These are phyloP conservation scores for Lignosus rhinocerotis DNA, from an alignment of 1,284 basidiomycete genomes.

Conservation along the genomic window DNA sequence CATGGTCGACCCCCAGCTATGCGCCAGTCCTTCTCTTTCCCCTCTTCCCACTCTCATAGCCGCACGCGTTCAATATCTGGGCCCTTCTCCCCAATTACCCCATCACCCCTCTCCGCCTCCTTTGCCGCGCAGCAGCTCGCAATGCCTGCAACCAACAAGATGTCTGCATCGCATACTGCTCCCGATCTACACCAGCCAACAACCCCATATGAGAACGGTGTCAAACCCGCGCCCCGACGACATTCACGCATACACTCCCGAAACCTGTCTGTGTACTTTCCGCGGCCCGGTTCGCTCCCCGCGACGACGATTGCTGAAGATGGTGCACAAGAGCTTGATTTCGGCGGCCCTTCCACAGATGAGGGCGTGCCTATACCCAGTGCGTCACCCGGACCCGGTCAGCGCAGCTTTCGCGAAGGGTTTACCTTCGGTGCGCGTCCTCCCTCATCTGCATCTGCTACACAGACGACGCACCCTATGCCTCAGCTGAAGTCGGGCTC, in stretches of 20 bases:
- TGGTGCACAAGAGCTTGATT: conserved; percentile 54
- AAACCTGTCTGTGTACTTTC: conserved; percentile 90
- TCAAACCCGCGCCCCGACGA: conserved; percentile 39
- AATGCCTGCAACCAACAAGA: conserved; percentile 23
- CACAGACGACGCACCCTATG: conserved; percentile 27
- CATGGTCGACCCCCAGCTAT: conserved; percentile 37
- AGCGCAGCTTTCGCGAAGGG: conserved; percentile 48
- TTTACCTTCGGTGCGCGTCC: conserved; percentile 66
- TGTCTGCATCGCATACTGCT: conserved; percentile 25
- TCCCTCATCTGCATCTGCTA: conserved; percentile 28
- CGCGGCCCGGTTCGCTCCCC: conserved; percentile 70
- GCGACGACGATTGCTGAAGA: conserved; percentile 67
- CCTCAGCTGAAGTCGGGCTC: conserved; percentile 18
- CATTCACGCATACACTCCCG: conserved; percentile 85
- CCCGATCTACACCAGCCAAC: conserved; percentile 23
- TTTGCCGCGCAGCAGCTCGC: conserved; percentile 38
- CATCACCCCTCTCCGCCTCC: conserved; percentile 51
- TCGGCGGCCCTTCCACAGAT: conserved; percentile 40
- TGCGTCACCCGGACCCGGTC: conserved; percentile 38
- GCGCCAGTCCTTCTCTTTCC: conserved; percentile 47
- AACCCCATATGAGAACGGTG: conserved; percentile 17
- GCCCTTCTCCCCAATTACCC: conserved; percentile 52
- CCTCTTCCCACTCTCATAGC: conserved; percentile 32
- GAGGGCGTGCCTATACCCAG: conserved; percentile 51
- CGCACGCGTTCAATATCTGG: conserved; percentile 55